These are phyloP conservation scores for Thelonectria blattea DNA, from an alignment of 2,329 filamentous ascomycete species.

Conservation along the genomic window DNA sequence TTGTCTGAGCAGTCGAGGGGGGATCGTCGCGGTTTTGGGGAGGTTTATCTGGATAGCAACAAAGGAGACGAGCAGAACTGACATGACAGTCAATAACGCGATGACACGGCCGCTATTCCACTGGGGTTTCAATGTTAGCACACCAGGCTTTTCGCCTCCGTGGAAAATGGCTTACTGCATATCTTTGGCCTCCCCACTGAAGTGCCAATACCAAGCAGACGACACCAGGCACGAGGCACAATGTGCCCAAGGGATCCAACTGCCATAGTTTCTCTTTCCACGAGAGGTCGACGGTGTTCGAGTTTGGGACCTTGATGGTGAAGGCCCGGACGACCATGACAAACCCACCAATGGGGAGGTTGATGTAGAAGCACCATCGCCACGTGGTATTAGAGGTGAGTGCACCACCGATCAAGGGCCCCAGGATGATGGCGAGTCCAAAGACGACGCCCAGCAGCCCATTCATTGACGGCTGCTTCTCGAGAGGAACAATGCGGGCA, in stretches of 20 bases:
- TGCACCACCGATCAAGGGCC: background rate
- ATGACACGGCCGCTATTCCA: background rate
- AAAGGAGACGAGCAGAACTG: background rate
- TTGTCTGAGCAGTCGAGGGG: background rate
- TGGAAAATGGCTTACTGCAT: background rate
- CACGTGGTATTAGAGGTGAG: background rate
- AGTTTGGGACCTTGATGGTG: background rate
- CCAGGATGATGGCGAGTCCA: background rate
- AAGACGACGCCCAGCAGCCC: background rate
- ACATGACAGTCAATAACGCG: background rate
- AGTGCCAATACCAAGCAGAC: background rate
- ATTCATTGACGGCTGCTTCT: background rate
- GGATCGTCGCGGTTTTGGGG: background rate
- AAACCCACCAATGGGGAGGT: background rate
- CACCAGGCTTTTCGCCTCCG: background rate
- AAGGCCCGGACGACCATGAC: background rate
- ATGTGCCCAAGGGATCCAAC: background rate
- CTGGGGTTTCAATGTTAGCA: background rate
- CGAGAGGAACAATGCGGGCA: background rate
- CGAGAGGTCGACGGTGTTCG: background rate
- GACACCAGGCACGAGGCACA: background rate
- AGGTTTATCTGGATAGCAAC: background rate
- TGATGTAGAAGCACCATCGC: background rate
- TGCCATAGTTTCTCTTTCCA: background rate
- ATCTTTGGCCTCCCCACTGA: background rate